phyloP scores from a whole-genome alignment of 225 moss, liverwort and hornwort species.

The Polytrichum commune region DNA sequence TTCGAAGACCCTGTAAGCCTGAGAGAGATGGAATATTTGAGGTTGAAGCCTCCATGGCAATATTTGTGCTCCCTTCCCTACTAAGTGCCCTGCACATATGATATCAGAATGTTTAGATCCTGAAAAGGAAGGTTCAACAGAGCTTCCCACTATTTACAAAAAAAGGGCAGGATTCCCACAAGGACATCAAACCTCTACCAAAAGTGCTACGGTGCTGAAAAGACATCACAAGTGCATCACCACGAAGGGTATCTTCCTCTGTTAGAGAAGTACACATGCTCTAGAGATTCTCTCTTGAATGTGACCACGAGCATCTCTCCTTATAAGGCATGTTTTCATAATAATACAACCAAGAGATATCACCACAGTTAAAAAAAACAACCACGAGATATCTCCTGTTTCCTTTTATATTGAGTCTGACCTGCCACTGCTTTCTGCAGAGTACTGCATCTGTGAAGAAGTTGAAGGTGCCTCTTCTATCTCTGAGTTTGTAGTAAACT shows the following conservation, averaged over 20 bases:
- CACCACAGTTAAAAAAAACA: too few species aligned
- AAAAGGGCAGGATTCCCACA: background rate
- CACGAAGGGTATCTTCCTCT: too few species aligned
- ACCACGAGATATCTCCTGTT: background rate
- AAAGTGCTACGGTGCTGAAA: too few species aligned
- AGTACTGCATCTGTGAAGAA: conserved; percentile 36
- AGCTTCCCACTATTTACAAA: too few species aligned
- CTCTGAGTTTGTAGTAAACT: conserved; percentile 38
- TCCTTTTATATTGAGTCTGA: conserved; percentile 10
- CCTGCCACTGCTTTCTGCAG: conserved; percentile 48
- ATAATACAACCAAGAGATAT: too few species aligned
- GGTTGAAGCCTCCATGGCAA: conserved; percentile 33
- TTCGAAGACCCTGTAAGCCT: conserved; percentile 58
- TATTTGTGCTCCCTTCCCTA: conserved; percentile 38
- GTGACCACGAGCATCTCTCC: too few species aligned
- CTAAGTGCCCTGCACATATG: conserved; percentile 21
- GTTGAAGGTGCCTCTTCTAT: conserved; percentile 42
- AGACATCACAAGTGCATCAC: too few species aligned
- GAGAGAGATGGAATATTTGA: conserved; percentile 31
- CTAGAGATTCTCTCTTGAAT: too few species aligned
- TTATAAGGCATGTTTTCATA: too few species aligned
- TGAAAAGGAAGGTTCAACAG: too few species aligned
- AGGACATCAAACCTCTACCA: background rate
- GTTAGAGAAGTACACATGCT: too few species aligned
- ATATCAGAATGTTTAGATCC: background rate